Base-by-base conservation (phyloP, 495 filamentous ascomycete species). In the Cenococcum geophilum region DNA sequence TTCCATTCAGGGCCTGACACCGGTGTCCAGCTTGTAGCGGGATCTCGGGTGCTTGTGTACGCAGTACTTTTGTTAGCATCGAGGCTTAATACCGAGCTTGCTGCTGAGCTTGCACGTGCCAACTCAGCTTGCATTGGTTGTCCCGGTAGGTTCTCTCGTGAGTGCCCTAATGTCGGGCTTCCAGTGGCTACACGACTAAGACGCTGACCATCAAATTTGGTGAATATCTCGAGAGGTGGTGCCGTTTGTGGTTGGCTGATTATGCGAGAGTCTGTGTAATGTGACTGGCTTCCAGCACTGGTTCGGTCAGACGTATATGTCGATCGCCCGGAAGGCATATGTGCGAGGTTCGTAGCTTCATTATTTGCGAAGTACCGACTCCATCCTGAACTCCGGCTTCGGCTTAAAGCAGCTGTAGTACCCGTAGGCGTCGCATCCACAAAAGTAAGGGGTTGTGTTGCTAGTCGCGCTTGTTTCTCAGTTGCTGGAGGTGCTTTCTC, bases 161-260 rank as follows among this genome's bases (percentile, higher is more conserved):
- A 68, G 27, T 69, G 72, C 8, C 84, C 80, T 16, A 89, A 80
- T 3, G 84, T 88, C 4, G 87, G 88, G 63, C 86, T 90, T 40
- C 80, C 81, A 14, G 81, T 86, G 37, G 77, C 70, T 5, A 91
- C 88, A 6, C 75, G 75, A 58, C 77, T 81, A 65, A 85, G 62
- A n/a, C 77, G 78, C 18, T 80, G 68, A n/a, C 76, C 76, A 20
- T 77, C 76, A 64, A 69, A 69, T 40, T 78, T 75, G 50, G 73
- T 66, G 36, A 74, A 68, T 34, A 73, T 71, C 36, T 78, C 69
- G 14, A 86, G 72, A 0, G 83, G 78, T 10, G 81, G 79, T 0
- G 82, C 76, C 0, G 77, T 77, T 60, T 81, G 80, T 0, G 70
- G 60, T 23, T 71, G 67, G 51, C 72, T 74, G 20, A 66, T 64